Evolutionary conservation across 768 basidiomycete species (phyloP).

Genomic region (Lactarius quietus): DNA sequence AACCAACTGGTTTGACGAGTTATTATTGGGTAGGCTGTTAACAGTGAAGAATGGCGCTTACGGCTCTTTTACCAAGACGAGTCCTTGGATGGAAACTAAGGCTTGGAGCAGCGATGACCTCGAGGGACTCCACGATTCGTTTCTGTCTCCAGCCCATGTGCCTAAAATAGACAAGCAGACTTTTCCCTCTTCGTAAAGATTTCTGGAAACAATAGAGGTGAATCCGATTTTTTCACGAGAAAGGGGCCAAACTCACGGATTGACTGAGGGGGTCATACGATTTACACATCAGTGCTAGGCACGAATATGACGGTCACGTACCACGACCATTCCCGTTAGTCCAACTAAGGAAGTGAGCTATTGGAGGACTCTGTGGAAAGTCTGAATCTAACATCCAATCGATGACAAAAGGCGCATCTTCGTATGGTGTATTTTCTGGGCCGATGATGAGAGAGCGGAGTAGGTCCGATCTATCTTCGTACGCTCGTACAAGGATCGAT

Average conservation of each 20-base stretch:
- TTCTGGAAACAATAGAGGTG: conserved; percentile 40
- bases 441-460: conserved; percentile 88
- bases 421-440: conserved; percentile 91
- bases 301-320: conserved; percentile 33
- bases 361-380: conserved; percentile 78
- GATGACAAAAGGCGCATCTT: conserved; percentile 92
- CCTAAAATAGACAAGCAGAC: conserved; percentile 89
- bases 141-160: conserved; percentile 88
- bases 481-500: conserved; percentile 84
- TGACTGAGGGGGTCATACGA: conserved; percentile 43
- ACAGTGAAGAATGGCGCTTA: conserved; percentile 41
- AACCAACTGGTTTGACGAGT: conserved; percentile 55
- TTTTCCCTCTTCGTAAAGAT: conserved; percentile 94
- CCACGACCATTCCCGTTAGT: conserved; percentile 92
- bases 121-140: conserved; percentile 81
- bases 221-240: neutral
- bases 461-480: conserved; percentile 86
- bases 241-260: conserved; percentile 54
- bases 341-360: conserved; percentile 90
- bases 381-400: conserved; percentile 88
- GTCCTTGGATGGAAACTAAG: conserved; percentile 89
- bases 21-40: neutral
- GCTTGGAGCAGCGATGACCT: conserved; percentile 88
- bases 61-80: conserved; percentile 91
- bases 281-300: neutral